A percentile compares a stretch with the other conserved stretches of the same genome.
Conservation (phyloP, 2,329 filamentous ascomycete genomes). For the Boeremia exigua region DNA sequence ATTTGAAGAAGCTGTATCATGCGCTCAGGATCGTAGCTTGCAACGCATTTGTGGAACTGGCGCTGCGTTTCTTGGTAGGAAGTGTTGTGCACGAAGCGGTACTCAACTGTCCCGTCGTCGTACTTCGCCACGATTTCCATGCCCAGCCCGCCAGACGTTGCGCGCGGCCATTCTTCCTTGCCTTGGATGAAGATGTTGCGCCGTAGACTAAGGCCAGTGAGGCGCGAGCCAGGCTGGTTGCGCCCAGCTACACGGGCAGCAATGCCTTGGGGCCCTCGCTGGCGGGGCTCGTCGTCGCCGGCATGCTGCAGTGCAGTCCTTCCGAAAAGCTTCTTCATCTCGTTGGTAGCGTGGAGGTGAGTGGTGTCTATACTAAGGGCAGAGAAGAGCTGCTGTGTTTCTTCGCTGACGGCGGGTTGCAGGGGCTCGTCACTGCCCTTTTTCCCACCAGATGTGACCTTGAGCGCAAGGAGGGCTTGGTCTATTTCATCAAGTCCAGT, state of each 20-base stretch:
- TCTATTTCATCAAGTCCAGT: slow-evolving; percentile 69
- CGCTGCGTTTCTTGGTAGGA: slow-evolving; percentile 76
- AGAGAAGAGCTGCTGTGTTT: slow-evolving; percentile 57
- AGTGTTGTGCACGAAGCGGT: slow-evolving; percentile 76
- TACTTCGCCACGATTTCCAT: slow-evolving; percentile 73
- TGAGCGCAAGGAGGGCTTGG: slow-evolving; percentile 65
- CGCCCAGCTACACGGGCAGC: slow-evolving; percentile 62
- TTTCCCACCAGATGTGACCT: slow-evolving; percentile 37
- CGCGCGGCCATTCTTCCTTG: slow-evolving; percentile 84
- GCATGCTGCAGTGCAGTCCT: slow-evolving; percentile 65
- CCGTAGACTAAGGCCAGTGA: slow-evolving; percentile 74
- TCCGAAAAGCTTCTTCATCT: slow-evolving; percentile 83
- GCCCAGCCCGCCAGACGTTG: slow-evolving; percentile 78
- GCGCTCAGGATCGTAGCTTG: slow-evolving; percentile 80
- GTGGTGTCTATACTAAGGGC: slow-evolving; percentile 70
- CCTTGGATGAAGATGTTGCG: slow-evolving; percentile 86
- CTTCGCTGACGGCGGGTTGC: slow-evolving; percentile 39
- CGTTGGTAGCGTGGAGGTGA: slow-evolving; percentile 83
- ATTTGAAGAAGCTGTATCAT: slow-evolving; percentile 76
- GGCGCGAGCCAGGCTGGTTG: slow-evolving; percentile 61
- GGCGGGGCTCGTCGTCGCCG: slow-evolving; percentile 59
- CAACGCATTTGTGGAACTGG: slow-evolving; percentile 80
- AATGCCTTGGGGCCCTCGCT: slow-evolving; percentile 62
- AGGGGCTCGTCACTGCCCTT: slow-evolving; percentile 25
- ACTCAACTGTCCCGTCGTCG: slow-evolving; percentile 69